Evolutionary conservation across 2,329 filamentous ascomycete species (phyloP), one percentile per base, ranked within the genome.

Genomic region (Colletotrichum graminicola): DNA sequence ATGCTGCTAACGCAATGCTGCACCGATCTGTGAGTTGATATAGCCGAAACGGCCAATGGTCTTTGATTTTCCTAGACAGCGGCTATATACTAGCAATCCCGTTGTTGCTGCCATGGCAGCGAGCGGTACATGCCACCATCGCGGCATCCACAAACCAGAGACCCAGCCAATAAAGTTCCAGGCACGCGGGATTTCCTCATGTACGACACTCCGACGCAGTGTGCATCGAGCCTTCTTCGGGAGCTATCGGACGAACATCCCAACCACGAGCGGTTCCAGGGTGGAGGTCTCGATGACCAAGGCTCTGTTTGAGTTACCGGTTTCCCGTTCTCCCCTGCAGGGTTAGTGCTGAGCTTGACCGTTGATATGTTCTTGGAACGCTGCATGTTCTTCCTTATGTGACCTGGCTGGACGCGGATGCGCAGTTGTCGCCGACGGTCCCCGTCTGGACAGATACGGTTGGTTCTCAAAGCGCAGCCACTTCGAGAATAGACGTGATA

Each of bases 391-490:
- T 51, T 29, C 7, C 5, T 47, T 39, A 57, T 34, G 36, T 60
- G 41, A 47, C 18, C 18, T 5, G 43, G 21, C 39, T 51, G 64
- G 41, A 39, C 18, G n/a, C 14, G n/a, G 49, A 41, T 43, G 43
- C 34, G 43, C 36, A 34, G 34, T 36, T 32, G 41, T 64, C 66
- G 54, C 54, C 18, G 49, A 49, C 18, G 7, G 45, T 41, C 47
- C n/a, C 14, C 41, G 54, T 60, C 54, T 11, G 36, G 12, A 43
- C 32, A 11, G 34, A 18, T 26, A 67, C 23, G 68, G 57, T 67
- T 71, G 59, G 68, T 49, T 39, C 43, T 68, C 36, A 45, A 71
- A 71, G 68, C 68, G 68, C 68, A 71, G 68, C 68, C 68, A 63
- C 68, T 29, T 65, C 39, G 52, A 63, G 65, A 71, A 71, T 71